A percentile compares a stretch with the other conserved stretches of the same genome.
phyloP scores from a whole-genome alignment of 2,329 filamentous ascomycete species.

The Penicillium griseofulvum region DNA sequence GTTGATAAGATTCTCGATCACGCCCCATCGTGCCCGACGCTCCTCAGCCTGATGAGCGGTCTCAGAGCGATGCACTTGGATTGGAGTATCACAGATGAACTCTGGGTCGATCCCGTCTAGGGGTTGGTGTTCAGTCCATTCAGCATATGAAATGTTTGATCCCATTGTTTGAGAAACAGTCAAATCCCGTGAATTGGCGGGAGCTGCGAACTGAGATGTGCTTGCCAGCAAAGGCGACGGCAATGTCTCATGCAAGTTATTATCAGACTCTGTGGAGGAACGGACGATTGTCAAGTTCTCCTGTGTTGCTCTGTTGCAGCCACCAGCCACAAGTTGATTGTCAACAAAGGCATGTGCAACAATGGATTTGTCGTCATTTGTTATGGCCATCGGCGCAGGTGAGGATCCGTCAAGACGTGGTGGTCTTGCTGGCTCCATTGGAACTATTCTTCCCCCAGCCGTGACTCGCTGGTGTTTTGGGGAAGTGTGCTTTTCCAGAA shows the following conservation, averaged over 20 bases:
- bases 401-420: neutral
- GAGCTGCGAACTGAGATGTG: neutral
- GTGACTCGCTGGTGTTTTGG: slow-evolving; percentile 51
- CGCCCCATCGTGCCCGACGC: neutral
- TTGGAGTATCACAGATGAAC: neutral
- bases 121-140: neutral
- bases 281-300: neutral
- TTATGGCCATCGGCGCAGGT: neutral
- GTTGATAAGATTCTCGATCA: neutral
- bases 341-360: neutral
- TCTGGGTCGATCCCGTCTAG: neutral
- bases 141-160: neutral
- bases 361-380: neutral
- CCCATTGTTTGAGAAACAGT: neutral
- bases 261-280: neutral
- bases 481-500: slow-evolving; percentile 48
- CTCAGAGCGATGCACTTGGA: neutral
- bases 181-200: neutral
- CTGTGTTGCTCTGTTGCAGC: neutral
- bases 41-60: neutral
- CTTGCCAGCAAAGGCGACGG: neutral
- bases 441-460: slow-evolving; percentile 49
- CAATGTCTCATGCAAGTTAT: neutral
- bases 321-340: neutral
- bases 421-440: slow-evolving; percentile 39